Conservation (phyloP, 2,329 filamentous ascomycete genomes). For the Sphaerulina vaccinii region DNA sequence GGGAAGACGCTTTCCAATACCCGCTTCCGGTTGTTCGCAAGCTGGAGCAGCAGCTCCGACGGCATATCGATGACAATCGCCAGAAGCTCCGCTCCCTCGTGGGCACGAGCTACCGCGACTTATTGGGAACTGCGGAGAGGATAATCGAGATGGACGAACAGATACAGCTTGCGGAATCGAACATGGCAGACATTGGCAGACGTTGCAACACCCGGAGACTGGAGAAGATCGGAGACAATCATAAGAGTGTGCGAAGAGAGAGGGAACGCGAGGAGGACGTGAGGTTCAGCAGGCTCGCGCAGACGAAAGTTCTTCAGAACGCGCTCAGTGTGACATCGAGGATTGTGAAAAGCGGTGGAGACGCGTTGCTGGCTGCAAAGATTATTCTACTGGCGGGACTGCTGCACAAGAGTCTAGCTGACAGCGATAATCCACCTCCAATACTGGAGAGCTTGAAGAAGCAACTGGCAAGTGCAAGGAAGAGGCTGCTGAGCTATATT, state of each 20-base stretch:
- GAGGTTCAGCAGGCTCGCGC: slow-evolving; percentile 19
- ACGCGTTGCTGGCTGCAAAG: slow-evolving; percentile 60
- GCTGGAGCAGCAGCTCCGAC: slow-evolving; percentile 63
- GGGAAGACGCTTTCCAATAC: slow-evolving; percentile 68
- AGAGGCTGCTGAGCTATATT: slow-evolving; percentile 63
- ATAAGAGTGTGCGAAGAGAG: slow-evolving; percentile 31
- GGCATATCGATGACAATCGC: slow-evolving; percentile 61
- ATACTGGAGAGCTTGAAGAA: slow-evolving; percentile 64
- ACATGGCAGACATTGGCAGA: slow-evolving; percentile 69
- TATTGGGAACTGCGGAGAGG: slow-evolving; percentile 88
- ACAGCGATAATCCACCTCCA: slow-evolving; percentile 46
- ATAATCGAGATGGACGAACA: slow-evolving; percentile 85
- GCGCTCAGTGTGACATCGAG: slow-evolving; percentile 55
- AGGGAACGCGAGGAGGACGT: slow-evolving; percentile 13
- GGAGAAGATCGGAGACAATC: slow-evolving; percentile 58
- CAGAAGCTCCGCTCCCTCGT: slow-evolving; percentile 66
- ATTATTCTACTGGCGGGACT: slow-evolving; percentile 70
- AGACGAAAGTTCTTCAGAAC: slow-evolving; percentile 52
- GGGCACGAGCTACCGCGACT: slow-evolving; percentile 75
- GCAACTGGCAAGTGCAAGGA: slow-evolving; percentile 61
- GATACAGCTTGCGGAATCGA: slow-evolving; percentile 70
- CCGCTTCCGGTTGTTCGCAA: slow-evolving; percentile 62
- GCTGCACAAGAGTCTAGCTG: slow-evolving; percentile 69
- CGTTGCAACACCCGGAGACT: slow-evolving; percentile 73
- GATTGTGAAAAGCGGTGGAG: slow-evolving; percentile 52